Evolutionary conservation across 2,329 filamentous ascomycete species (phyloP), one percentile per base, ranked within the genome.

Genomic region (Sclerotinia trifoliorum): DNA sequence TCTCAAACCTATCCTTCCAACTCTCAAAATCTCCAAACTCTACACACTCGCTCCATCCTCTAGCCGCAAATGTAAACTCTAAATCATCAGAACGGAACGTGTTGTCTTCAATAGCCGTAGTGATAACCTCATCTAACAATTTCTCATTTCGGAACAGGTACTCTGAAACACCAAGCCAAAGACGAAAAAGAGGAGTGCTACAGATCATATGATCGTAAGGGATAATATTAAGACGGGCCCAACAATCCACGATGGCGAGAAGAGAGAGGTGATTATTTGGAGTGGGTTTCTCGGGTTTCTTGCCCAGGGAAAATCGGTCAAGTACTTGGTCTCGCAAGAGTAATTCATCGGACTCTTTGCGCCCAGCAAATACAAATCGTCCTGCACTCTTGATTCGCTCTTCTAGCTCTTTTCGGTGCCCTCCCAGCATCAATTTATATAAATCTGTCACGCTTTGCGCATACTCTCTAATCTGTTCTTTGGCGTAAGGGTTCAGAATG

Each of bases 201-300:
- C 95, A 99, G 74, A 99, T 96, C 94, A 99, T 99, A 82, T 99
- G 96, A 80, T 99, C 94, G 79, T 99, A 99, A 0, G 95, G 95
- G 60, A 96, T 91, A 75, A 97, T 99, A 46, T 89, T 91, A 57
- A 98, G 85, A 73, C 92, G 92, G 77, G 92, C 95, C 95, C 95
- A 99, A 81, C 94, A 98, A 81, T 99, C 95, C 55, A 98, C 96
- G 87, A 99, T 99, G 58, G 94, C 95, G 56, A 99, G 85, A 68
- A 99, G 84, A 78, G 90, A 94, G 42, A 99, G 85, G 79, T 99
- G 96, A 78, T 95, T 99, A 81, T 99, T 99, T 65, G 90, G 92
- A 26, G 92, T 86, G n/a, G 80, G 75, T 69, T 77, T 74, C 72
- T 80, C 76, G 35, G 51, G 88, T 84, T 70, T 83, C 68, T 89